Percentiles rank a stretch among this genome's conserved stretches.
These are phyloP conservation scores for Colletotrichum viniferum DNA, from an alignment of 2,329 filamentous ascomycete genomes.

Conservation along the genomic window DNA sequence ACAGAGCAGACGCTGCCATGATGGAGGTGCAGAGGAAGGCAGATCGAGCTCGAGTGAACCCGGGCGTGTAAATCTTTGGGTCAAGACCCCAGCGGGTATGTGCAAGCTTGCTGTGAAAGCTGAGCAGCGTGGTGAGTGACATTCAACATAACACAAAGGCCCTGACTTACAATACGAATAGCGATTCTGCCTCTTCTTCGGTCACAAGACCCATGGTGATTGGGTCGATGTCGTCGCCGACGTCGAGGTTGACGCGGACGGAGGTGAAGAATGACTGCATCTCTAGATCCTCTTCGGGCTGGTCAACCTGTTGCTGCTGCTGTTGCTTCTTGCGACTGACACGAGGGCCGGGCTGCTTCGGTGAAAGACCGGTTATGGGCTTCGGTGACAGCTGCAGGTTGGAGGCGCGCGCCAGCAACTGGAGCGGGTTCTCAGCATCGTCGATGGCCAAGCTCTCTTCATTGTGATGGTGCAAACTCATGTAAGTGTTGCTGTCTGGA, in stretches of 20 bases:
- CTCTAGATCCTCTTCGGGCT: constrained; percentile 44
- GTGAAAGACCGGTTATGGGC: constrained; percentile 26
- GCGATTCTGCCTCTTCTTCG: constrained; percentile 64
- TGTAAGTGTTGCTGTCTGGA: constrained; percentile 23
- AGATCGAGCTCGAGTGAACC: constrained; percentile 70
- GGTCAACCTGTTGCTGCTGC: constrained; percentile 26
- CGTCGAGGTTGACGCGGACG: constrained; percentile 65
- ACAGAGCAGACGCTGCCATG: constrained; percentile 70
- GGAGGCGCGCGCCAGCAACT: constrained; percentile 74
- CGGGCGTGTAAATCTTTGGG: constrained; percentile 66
- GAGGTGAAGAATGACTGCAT: constrained; percentile 71
- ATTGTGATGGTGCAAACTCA: constrained; percentile 25
- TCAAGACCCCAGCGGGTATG: constrained; percentile 79
- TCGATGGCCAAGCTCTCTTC: constrained; percentile 66
- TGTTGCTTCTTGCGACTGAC: constrained; percentile 18
- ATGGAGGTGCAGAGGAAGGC: constrained; percentile 76
- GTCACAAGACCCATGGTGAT: constrained; percentile 74
- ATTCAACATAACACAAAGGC: background rate
- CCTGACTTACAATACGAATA: constrained; percentile 66
- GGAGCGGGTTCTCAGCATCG: constrained; percentile 76
- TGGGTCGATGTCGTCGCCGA: constrained; percentile 69
- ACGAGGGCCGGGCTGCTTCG: constrained; percentile 15
- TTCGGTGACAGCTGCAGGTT: constrained; percentile 63
- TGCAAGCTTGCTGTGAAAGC: constrained; percentile 72
- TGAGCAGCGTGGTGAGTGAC: constrained; percentile 30